These are phyloP conservation scores for Limnanthes douglasii DNA, from an alignment of 345 rosid genomes.

Conservation along the genomic window DNA sequence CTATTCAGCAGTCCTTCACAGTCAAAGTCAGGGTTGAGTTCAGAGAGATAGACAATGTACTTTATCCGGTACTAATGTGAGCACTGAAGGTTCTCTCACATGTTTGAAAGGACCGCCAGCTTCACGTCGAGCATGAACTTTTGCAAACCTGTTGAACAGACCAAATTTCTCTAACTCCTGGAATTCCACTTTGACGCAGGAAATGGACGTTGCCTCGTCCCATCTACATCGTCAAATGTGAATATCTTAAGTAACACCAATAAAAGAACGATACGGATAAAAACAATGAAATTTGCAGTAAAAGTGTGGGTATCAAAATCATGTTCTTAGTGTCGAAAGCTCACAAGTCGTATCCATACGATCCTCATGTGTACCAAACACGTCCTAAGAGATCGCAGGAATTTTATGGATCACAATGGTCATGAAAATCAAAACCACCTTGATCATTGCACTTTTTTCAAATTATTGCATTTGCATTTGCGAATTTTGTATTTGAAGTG, in stretches of 20 bases:
- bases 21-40: no score
- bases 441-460: not conserved
- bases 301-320: no score
- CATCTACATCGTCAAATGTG: conserved; percentile 25
- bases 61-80: conserved; percentile 34
- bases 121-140: conserved; percentile 50
- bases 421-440: not conserved
- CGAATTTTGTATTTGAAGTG: not conserved
- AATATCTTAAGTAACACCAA: no score
- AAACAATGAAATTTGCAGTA: no score
- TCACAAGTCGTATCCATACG: no score
- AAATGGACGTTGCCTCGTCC: conserved; percentile 30
- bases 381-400: no score
- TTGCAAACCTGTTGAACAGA: conserved; percentile 76
- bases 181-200: conserved; percentile 48
- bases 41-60: conserved; percentile 62
- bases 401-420: no score
- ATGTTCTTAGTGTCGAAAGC: no score
- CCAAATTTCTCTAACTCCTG: conserved; percentile 63
- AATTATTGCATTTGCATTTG: not conserved
- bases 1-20: no score
- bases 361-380: no score
- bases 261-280: no score
- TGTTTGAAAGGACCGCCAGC: conserved; percentile 17
- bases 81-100: conserved; percentile 17